These are phyloP conservation scores for Apiospora koreana DNA, from an alignment of 2,329 filamentous ascomycete species.

Conservation along the genomic window DNA sequence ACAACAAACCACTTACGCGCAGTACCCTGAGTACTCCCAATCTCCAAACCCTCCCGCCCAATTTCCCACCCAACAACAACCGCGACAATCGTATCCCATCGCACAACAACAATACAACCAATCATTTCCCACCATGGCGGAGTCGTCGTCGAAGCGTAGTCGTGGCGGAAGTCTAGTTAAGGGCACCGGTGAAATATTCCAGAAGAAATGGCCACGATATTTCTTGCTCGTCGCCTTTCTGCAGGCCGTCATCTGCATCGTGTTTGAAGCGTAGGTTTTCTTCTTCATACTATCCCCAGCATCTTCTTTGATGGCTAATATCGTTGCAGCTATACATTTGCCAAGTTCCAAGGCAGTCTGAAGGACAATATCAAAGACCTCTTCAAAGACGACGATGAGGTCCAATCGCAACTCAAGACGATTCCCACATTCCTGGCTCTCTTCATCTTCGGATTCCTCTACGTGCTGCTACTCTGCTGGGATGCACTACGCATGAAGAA, in stretches of 20 bases:
- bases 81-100: slow-evolving; percentile 20
- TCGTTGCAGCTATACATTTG: slow-evolving; percentile 77
- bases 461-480: slow-evolving; percentile 86
- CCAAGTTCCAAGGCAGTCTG: slow-evolving; percentile 72
- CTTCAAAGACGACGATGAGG: slow-evolving; percentile 39
- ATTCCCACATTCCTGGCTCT: slow-evolving; percentile 95
- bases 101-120: slow-evolving; percentile 30
- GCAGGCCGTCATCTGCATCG: slow-evolving; percentile 80
- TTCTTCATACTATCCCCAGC: slow-evolving; percentile 12
- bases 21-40: slow-evolving; percentile 16
- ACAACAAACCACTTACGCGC: slow-evolving; percentile 18
- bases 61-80: slow-evolving; percentile 2
- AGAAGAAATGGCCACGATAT: slow-evolving; percentile 82
- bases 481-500: slow-evolving; percentile 94
- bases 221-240: slow-evolving; percentile 75
- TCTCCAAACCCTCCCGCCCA: background rate
- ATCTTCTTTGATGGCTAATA: background rate
- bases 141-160: slow-evolving; percentile 33
- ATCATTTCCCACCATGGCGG: slow-evolving; percentile 36
- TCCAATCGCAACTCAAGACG: slow-evolving; percentile 61
- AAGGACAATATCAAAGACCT: slow-evolving; percentile 31
- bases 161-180: slow-evolving; percentile 34
- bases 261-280: slow-evolving; percentile 77
- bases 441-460: slow-evolving; percentile 96
- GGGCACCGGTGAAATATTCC: slow-evolving; percentile 72